Evolutionary conservation across 495 filamentous ascomycete species (phyloP), one percentile per base, ranked within the genome.

Genomic region (Collariella sp.): DNA sequence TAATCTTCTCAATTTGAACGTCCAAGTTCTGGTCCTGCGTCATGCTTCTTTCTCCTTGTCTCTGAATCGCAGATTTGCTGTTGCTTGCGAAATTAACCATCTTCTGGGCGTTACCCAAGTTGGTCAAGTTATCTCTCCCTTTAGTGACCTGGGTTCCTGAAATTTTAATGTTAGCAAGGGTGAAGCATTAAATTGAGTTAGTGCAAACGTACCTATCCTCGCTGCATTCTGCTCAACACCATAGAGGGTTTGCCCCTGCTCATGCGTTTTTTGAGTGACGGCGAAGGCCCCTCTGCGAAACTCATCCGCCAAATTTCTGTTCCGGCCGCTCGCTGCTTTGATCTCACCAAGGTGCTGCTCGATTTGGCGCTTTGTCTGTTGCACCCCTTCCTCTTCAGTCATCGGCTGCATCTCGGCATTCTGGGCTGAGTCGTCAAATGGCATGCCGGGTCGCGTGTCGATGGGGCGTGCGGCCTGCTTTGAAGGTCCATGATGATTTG

Each of bases 361-460:
- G 81, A 40, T 41, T 15, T 41, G 22, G 15, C 2, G 7, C 24
- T 40, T 50, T 0, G 9, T 29, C 15, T 35, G 35, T n/a, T 31
- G 5, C 35, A 56, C 52, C 39, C 69, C 51, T 42, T 61, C 68
- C 78, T 67, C 88, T 3, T 82, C 85, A 0, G 88, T 95, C 46
- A 95, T 72, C 59, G 91, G 78, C 31, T 83, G 75, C 54, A 85
- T 78, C 36, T 82, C 77, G 18, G 78, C 81, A 61, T 88, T 86
- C 33, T 20, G 49, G 13, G 6, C 16, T 12, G 16, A 59, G 22
- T 13, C 7, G 23, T 43, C 66, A 49, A 64, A 61, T 11, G 68
- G 56, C 10, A 65, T 70, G 1, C 71, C 76, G 48, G 76, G n/a
- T n/a, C n/a, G n/a, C n/a, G n/a, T 54, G 56, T 0, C 54, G 63